Percentiles rank a stretch among this genome's conserved stretches.
These are phyloP conservation scores for Tuber umbilicatum DNA, from an alignment of 495 filamentous ascomycete species.

Conservation along the genomic window DNA sequence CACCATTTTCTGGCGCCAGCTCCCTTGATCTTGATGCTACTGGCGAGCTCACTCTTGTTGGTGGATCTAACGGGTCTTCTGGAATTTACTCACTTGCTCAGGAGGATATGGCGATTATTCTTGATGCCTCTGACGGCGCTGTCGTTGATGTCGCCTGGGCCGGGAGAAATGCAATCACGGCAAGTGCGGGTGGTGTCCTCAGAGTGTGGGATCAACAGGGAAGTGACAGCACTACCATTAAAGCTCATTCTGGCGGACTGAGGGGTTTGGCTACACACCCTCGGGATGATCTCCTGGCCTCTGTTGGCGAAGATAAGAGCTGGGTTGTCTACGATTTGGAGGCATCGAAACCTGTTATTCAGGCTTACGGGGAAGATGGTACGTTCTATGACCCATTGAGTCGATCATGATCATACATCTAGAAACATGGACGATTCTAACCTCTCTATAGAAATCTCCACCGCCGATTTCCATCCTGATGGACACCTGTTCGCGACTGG, in stretches of 20 bases:
- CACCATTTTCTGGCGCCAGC: constrained; percentile 58
- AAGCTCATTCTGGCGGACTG: constrained; percentile 71
- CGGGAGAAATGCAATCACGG: constrained; percentile 62
- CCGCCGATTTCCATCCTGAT: constrained; percentile 87
- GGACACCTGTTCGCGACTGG: constrained; percentile 88
- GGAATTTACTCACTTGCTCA: constrained; percentile 72
- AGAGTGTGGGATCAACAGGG: constrained; percentile 68
- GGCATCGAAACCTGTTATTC: constrained; percentile 58
- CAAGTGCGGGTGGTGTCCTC: constrained; percentile 67
- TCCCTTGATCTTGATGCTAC: constrained; percentile 60
- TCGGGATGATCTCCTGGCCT: constrained; percentile 75
- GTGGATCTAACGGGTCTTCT: constrained; percentile 67
- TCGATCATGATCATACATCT: constrained; percentile 9
- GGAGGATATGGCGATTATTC: constrained; percentile 59
- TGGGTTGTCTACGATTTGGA: constrained; percentile 82
- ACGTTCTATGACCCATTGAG: constrained; percentile 44
- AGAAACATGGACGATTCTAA: constrained; percentile 42
- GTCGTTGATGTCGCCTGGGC: constrained; percentile 78
- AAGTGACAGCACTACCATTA: constrained; percentile 57
- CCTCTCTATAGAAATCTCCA: constrained; percentile 58
- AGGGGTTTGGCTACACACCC: constrained; percentile 76
- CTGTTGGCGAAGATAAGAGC: constrained; percentile 85
- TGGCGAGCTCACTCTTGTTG: constrained; percentile 67
- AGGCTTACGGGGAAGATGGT: constrained; percentile 77
- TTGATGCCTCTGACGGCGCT: constrained; percentile 58